Evolutionary conservation across 2,329 filamentous ascomycete species (phyloP).

Genomic region (Fusarium clavum): DNA sequence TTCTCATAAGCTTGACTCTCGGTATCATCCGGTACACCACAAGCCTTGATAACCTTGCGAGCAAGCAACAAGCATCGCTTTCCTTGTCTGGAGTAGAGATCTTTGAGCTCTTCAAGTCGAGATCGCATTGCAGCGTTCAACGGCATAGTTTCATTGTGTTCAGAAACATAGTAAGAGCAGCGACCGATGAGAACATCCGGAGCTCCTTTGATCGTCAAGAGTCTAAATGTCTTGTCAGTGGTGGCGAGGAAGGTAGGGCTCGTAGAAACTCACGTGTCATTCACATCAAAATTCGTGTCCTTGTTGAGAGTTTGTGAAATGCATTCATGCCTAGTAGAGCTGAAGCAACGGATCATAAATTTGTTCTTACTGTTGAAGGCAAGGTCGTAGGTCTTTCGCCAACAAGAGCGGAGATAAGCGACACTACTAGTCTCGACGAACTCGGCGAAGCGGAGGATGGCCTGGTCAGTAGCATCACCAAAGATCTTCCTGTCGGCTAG

Average conservation of each 20-base stretch:
- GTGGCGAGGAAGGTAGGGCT: accelerated
- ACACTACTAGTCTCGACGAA: slow-evolving; percentile 60
- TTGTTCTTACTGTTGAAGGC: slow-evolving; percentile 88
- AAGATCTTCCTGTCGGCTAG: slow-evolving; percentile 72
- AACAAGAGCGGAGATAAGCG: slow-evolving; percentile 68
- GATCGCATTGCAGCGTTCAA: slow-evolving; percentile 2
- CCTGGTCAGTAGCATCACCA: slow-evolving; percentile 81
- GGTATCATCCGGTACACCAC: slow-evolving; percentile 54
- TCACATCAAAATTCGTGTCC: not conserved
- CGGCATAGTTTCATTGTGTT: not conserved
- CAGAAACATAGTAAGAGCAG: slow-evolving; percentile 10
- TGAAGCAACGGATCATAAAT: slow-evolving; percentile 69
- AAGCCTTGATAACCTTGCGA: not conserved
- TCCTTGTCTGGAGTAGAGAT: slow-evolving; percentile 9
- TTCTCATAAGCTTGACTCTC: slow-evolving; percentile 74
- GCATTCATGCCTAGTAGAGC: slow-evolving; percentile 53
- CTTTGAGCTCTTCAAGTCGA: slow-evolving; percentile 1
- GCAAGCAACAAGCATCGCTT: slow-evolving; percentile 13
- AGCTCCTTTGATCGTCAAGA: slow-evolving; percentile 82
- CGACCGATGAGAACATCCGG: slow-evolving; percentile 77
- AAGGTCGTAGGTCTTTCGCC: slow-evolving; percentile 74
- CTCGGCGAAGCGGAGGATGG: slow-evolving; percentile 78
- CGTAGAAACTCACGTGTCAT: slow-evolving; percentile 1
- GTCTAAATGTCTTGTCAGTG: slow-evolving; percentile 45
- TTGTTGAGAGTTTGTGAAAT: slow-evolving; percentile 53